Percentiles rank a stretch among this genome's conserved stretches.
phyloP scores from a whole-genome alignment of 352 stramenopile genomes.

The Globisporangium carolinianum region DNA sequence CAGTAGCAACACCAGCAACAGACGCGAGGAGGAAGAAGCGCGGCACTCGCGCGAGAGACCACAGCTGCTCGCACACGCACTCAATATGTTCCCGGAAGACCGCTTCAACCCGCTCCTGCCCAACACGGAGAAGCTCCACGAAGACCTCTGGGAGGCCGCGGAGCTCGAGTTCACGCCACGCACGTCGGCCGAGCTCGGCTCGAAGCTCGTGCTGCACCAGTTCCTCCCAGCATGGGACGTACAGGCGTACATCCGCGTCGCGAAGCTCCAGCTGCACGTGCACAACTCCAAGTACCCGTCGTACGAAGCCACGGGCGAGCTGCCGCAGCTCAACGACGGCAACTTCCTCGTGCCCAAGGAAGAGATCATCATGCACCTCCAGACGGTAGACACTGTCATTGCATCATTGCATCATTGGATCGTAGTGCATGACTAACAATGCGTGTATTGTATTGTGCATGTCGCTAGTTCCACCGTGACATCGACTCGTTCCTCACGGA shows the following conservation, averaged over 20 bases:
- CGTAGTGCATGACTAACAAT: not conserved
- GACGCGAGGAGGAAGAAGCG: not conserved
- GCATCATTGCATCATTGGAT: not conserved
- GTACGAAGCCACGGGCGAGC: constrained; percentile 73
- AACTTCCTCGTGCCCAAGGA: constrained; percentile 83
- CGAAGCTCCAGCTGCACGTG: constrained; percentile 66
- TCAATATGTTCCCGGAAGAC: constrained; percentile 68
- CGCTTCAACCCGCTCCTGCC: constrained; percentile 75
- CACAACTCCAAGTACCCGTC: constrained; percentile 80
- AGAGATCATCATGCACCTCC: constrained; percentile 82
- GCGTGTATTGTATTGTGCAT: not conserved
- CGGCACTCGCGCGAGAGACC: not conserved
- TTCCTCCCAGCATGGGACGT: constrained; percentile 82
- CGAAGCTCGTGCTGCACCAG: constrained; percentile 68
- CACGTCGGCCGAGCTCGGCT: constrained; percentile 65
- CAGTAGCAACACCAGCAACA: not conserved
- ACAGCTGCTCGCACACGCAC: not conserved
- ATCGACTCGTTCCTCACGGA: constrained; percentile 69
- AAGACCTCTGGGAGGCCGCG: constrained; percentile 43
- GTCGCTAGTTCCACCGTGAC: constrained; percentile 64
- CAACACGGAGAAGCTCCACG: constrained; percentile 57
- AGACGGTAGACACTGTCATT: constrained; percentile 39
- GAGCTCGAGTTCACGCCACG: constrained; percentile 54
- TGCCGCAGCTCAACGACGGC: constrained; percentile 80
- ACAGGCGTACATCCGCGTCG: constrained; percentile 79